Conservation (phyloP, 441 rosid genomes). For the Rhodomyrtus psidioides region DNA sequence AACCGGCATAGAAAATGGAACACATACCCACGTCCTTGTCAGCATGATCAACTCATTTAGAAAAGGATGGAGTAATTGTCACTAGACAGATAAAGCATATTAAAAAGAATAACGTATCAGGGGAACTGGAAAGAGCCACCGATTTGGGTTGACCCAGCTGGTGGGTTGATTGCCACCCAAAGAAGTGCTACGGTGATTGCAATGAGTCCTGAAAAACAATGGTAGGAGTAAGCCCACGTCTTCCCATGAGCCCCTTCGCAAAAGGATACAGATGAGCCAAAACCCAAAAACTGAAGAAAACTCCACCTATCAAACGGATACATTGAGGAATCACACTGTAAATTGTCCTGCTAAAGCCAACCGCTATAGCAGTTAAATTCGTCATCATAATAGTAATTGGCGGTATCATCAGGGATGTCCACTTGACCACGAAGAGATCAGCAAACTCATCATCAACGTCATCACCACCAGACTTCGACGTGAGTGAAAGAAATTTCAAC, state of each 20-base stretch:
- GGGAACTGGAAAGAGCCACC: conserved; percentile 94
- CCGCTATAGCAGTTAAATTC: conserved; percentile 75
- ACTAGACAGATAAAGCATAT: not conserved
- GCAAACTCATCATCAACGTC: conserved; percentile 79
- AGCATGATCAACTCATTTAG: not conserved
- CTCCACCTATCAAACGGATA: conserved; percentile 78
- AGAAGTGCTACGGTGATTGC: conserved; percentile 93
- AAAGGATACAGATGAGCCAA: conserved; percentile 89
- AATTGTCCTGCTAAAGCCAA: conserved; percentile 78
- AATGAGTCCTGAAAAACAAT: conserved; percentile 82
- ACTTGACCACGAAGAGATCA: conserved; percentile 64
- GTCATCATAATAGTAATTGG: conserved; percentile 87
- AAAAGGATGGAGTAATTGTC: not conserved
- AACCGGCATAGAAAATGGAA: not conserved
- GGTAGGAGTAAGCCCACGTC: conserved; percentile 92
- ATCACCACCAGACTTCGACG: conserved; percentile 83
- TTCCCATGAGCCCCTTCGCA: conserved; percentile 89
- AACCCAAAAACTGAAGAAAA: conserved; percentile 92
- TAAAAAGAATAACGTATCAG: conserved; percentile 2
- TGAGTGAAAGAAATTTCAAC: conserved; percentile 80
- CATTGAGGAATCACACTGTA: conserved; percentile 75
- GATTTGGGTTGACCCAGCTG: conserved; percentile 56
- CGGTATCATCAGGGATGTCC: conserved; percentile 82
- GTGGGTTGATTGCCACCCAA: conserved; percentile 88
- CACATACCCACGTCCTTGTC: not conserved